Evolutionary conservation across 2,329 filamentous ascomycete genomes (phyloP).

Genomic region (Blastomyces gilchristii): DNA sequence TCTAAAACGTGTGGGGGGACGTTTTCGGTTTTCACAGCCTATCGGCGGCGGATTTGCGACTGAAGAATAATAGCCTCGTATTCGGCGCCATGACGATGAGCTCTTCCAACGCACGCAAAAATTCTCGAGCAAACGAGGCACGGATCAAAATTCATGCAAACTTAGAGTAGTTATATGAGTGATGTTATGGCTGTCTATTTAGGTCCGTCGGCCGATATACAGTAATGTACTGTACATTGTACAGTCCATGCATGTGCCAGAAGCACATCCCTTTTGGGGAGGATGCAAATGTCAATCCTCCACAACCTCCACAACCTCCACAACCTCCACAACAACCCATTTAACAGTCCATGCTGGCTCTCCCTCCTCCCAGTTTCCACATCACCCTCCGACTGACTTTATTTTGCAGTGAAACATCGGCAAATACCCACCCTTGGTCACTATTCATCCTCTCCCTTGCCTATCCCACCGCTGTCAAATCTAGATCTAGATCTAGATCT

Average conservation of each 20-base stretch:
- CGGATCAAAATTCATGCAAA: too few relatives aligned
- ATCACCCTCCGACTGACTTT: conserved; percentile 32
- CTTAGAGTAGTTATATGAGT: too few relatives aligned
- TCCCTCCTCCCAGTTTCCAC: conserved; percentile 37
- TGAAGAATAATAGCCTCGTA: not conserved
- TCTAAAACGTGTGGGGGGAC: not conserved
- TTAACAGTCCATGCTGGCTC: conserved; percentile 25
- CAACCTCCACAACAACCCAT: conserved; percentile 30
- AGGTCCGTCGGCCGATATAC: too few relatives aligned
- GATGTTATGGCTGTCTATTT: too few relatives aligned
- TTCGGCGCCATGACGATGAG: not conserved
- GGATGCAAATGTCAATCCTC: not conserved
- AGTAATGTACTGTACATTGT: too few relatives aligned
- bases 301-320: conserved; percentile 22
- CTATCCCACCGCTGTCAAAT: not conserved
- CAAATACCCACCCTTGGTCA: conserved; percentile 26
- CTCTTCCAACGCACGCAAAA: not conserved
- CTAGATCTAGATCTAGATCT: not conserved
- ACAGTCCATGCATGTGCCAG: too few relatives aligned
- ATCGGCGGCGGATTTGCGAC: not conserved
- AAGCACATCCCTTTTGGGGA: not conserved
- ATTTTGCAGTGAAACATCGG: conserved; percentile 31
- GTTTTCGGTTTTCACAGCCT: not conserved
- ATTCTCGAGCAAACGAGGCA: too few relatives aligned
- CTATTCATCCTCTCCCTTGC: conserved; percentile 3